phyloP scores from a whole-genome alignment of 2,329 filamentous ascomycete genomes.

The Xylariales sp. region DNA sequence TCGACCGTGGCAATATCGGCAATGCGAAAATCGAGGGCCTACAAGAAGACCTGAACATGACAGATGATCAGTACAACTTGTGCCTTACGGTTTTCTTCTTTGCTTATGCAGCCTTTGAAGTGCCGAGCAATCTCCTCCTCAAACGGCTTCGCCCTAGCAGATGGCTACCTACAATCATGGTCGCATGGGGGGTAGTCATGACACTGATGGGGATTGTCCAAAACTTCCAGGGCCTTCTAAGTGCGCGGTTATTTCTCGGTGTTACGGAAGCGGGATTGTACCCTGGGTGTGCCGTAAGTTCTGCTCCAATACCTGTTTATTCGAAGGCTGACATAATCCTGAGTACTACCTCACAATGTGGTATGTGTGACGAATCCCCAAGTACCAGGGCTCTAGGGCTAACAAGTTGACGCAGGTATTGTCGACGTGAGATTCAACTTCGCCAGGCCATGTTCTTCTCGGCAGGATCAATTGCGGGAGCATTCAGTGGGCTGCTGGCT shows the following conservation, averaged over 20 bases:
- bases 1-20: conserved; percentile 73
- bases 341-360: conserved; percentile 68
- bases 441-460: conserved; percentile 82
- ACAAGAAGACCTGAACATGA: conserved; percentile 66
- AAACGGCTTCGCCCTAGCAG: conserved; percentile 78
- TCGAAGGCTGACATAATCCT: not conserved
- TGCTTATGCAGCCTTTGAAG: conserved; percentile 80
- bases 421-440: conserved; percentile 65
- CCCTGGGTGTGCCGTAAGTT: conserved; percentile 49
- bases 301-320: not conserved
- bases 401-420: conserved; percentile 53
- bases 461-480: conserved; percentile 81
- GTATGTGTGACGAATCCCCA: conserved; percentile 41
- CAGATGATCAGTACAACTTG: conserved; percentile 76
- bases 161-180: conserved; percentile 82
- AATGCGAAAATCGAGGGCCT: conserved; percentile 75
- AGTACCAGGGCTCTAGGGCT: not conserved
- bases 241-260: conserved; percentile 62
- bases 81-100: conserved; percentile 80
- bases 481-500: conserved; percentile 78
- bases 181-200: conserved; percentile 61
- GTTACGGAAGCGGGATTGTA: conserved; percentile 50
- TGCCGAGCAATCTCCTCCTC: conserved; percentile 80
- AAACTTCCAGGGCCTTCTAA: conserved; percentile 60
- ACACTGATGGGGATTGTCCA: conserved; percentile 65